Evolutionary conservation across 352 stramenopile genomes (phyloP).

Genomic region (Pilasporangium apinafurcum): DNA sequence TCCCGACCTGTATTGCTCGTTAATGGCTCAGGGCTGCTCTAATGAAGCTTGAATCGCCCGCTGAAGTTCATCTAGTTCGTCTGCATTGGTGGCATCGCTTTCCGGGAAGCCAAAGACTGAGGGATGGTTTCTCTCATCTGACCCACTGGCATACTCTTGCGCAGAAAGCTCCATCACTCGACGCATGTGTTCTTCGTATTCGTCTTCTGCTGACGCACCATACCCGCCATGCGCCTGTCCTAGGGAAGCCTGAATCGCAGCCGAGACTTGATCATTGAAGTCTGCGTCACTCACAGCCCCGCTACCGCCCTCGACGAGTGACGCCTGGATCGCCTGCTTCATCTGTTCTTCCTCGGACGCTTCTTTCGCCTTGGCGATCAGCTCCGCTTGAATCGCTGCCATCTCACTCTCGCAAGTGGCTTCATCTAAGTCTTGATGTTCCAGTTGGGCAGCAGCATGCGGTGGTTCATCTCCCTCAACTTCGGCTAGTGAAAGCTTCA

Average conservation of each 20-base stretch:
- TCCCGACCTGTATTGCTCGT: background rate
- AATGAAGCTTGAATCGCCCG: conserved; percentile 78
- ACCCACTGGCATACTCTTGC: conserved; percentile 28
- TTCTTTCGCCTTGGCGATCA: conserved; percentile 60
- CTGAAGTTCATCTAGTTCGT: conserved; percentile 76
- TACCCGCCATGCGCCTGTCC: conserved; percentile 3
- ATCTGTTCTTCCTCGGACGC: conserved; percentile 73
- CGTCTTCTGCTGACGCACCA: background rate
- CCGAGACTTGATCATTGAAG: conserved; percentile 53
- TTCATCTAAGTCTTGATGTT: conserved; percentile 36
- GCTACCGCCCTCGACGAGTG: conserved; percentile 26
- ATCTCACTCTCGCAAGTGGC: conserved; percentile 72
- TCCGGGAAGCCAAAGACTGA: conserved; percentile 9
- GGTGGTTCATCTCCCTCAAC: conserved; percentile 9
- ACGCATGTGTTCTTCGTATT: conserved; percentile 61
- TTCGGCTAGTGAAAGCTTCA: conserved; percentile 55
- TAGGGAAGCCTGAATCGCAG: conserved; percentile 66
- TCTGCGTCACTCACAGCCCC: background rate
- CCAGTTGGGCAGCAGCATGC: conserved; percentile 5
- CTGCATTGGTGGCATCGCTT: conserved; percentile 7
- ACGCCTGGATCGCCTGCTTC: conserved; percentile 61
- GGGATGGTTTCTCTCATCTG: background rate
- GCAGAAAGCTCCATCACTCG: conserved; percentile 53
- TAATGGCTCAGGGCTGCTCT: conserved; percentile 23
- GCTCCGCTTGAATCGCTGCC: conserved; percentile 59